Evolutionary conservation across 2,329 filamentous ascomycete genomes (phyloP), one percentile per base, ranked within the genome.

Genomic region (Fusarium azukiicola): DNA sequence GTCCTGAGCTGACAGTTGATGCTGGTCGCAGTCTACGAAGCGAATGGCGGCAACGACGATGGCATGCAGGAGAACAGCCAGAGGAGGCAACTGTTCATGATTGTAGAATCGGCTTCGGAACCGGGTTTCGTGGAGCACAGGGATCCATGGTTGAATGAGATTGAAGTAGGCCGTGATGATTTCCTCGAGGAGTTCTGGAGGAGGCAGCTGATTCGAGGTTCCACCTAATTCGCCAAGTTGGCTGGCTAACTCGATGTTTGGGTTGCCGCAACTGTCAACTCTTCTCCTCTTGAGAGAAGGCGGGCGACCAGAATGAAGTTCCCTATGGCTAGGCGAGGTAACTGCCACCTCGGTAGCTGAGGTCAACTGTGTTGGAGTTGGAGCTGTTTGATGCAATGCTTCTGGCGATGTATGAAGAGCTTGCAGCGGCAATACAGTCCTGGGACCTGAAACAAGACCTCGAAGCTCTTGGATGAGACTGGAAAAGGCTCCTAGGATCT

Each of bases 71-170:
- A 81, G 66, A 0, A 81, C 73, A 5, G 73, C 67, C 0, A 81
- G 70, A 3, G 44, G 74, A 3, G 78, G 78, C 13, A 79, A 40
- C 17, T 81, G 80, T 7, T 80, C 74, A 9, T 77, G 70, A 2
- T 72, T 81, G 16, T 79, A 74, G 14, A 81, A 79, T 4, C 80
- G 78, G 2, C 74, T 72, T 9, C 80, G 64, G 50, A 81, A 81
- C 0, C 77, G 77, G 0, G 80, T 82, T n/a, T 81, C 80, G 13
- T 81, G 80, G 0, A 81, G 42, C 0, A 81, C 73, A 0, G 80
- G 80, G 42, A 81, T 79, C 80, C 80, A 81, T 44, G 80, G 80
- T 38, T 81, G 80, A 7, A 81, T 74, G 7, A 77, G 8, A 6
- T 52, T 73, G 36, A 81, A 81, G n/a, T 81, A 81, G 0, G 80